Evolutionary conservation across 352 stramenopile genomes (phyloP), one percentile per base, ranked within the genome.

Genomic region (Globisporangium mamillatum): DNA sequence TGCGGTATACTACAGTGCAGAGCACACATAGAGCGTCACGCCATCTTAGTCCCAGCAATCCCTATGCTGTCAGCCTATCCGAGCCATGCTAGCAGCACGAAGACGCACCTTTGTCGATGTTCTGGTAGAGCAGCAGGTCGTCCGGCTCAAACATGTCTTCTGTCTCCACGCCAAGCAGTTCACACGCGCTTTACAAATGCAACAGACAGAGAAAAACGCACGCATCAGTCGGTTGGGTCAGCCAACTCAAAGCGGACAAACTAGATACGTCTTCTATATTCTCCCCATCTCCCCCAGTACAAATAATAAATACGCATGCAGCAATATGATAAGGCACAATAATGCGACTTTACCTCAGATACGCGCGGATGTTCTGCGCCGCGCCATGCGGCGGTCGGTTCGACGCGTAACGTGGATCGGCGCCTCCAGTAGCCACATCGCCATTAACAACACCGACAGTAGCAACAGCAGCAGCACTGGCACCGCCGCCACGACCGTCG

Each of bases 101-200:
- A 50, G 41, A 20, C 65, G 44, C 66, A 94, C 88, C 88, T 88
- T 88, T 88, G 36, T 86, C 81, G 38, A 93, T 80, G 54, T 92
- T 75, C 3, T 69, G 74, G 34, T 67, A 57, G 27, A 87, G 66
- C 16, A 95, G 74, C 44, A 94, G 71, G 60, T 95, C 88, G 57
- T 91, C 83, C 9, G 84, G 84, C 54, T 89, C 63, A 60, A 95
- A 95, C 0, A 89, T 76, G 65, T 92, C 80, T 29, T 84, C 74
- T 4, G 64, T 62, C 7, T 70, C 66, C 14, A 95, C 88, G 0
- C 88, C 86, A 25, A 95, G 77, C 27, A 78, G 66, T 32, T 87
- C 81, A 58, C 88, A 94, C 1, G 88, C 84, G 41, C 87, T 95
- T 52, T 61, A 60, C 36, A 55, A 34, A 56, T 9, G 41, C 4